Percentiles rank a stretch among this genome's conserved stretches.
Evolutionary conservation across 129 eudicot genomes (phyloP).

Genomic region (Chrysanthemum seticuspe): DNA sequence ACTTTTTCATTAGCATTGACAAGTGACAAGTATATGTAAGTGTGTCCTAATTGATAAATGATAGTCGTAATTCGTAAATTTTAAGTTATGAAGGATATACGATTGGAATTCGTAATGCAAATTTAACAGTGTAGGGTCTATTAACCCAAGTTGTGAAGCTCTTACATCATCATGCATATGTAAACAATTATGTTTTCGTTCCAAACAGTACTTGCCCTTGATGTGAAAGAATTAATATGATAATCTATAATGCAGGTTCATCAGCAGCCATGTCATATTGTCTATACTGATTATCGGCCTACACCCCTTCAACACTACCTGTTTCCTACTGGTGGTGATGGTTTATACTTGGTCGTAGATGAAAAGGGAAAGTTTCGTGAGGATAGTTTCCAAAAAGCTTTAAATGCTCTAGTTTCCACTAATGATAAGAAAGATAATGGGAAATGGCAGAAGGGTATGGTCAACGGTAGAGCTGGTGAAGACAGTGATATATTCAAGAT

Average conservation of each 20-base stretch:
- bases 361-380: constrained; percentile 97
- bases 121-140: too few relatives aligned
- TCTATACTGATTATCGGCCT: constrained; percentile 96
- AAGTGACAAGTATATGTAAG: too few relatives aligned
- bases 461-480: constrained; percentile 80
- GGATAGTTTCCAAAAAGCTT: constrained; percentile 95
- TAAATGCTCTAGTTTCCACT: constrained; percentile 78
- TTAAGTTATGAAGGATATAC: too few relatives aligned
- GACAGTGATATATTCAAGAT: constrained; percentile 97
- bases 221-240: constrained; percentile 25
- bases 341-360: constrained; percentile 92
- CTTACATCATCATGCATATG: too few relatives aligned
- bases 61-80: too few relatives aligned
- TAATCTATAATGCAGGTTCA: constrained; percentile 72
- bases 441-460: constrained; percentile 81
- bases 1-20: too few relatives aligned
- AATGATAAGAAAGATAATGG: constrained; percentile 70
- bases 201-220: background rate
- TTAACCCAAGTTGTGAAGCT: too few relatives aligned
- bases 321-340: constrained; percentile 95
- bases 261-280: constrained; percentile 99
- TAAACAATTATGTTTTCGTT: too few relatives aligned
- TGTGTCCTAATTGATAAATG: too few relatives aligned
- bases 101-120: too few relatives aligned
- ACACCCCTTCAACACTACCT: constrained; percentile 98